Evolutionary conservation across 169 alveolate species (phyloP).

Genomic region (Amoebophrya sp.): DNA sequence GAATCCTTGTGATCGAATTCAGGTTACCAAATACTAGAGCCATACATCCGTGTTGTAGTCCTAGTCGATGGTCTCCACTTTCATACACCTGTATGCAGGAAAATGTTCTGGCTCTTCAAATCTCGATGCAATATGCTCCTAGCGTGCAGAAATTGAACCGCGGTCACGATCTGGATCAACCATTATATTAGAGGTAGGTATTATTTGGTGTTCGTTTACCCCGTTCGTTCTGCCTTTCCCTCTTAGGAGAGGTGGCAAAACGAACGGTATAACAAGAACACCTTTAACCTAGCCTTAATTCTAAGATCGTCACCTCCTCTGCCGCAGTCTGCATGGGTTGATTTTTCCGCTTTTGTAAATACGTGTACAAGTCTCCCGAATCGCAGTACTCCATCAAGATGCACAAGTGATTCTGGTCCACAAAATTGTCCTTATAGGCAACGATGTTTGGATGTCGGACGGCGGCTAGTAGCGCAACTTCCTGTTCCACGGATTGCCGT

Average conservation of each 20-base stretch:
- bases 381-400: constrained; percentile 82
- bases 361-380: constrained; percentile 77
- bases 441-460: constrained; percentile 74
- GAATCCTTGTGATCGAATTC: no score
- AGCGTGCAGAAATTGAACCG: constrained; percentile 30
- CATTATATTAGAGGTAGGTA: constrained; percentile 33
- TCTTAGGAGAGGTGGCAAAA: neutral
- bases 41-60: no score
- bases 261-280: neutral
- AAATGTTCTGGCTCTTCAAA: constrained; percentile 67
- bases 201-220: neutral
- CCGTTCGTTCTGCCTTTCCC: neutral
- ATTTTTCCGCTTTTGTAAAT: constrained; percentile 65
- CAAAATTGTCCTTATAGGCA: constrained; percentile 55
- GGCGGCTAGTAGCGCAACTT: constrained; percentile 59
- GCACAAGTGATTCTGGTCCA: constrained; percentile 64
- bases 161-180: constrained; percentile 35
- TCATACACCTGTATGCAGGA: neutral
- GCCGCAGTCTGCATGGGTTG: neutral
- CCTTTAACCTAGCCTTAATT: neutral
- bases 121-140: constrained; percentile 77
- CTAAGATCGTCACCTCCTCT: neutral
- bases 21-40: no score
- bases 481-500: constrained; percentile 68
- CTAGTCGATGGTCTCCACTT: neutral